Conservation (phyloP, 768 basidiomycete species). For the Agaricus blazei region DNA sequence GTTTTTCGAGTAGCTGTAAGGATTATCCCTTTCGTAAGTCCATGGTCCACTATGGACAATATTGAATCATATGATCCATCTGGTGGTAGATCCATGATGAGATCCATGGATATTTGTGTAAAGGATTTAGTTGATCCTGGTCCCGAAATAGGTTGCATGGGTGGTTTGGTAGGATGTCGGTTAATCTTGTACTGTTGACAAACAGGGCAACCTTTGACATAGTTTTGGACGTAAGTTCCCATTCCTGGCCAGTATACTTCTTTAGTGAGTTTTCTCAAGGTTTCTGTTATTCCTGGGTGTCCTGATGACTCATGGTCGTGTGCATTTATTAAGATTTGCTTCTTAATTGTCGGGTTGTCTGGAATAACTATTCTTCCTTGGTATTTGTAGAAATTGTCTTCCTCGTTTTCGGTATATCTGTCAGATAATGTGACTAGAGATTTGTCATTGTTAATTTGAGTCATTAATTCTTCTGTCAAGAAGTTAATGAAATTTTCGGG, state of each 20-base stretch:
- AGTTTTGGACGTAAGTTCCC: slow-evolving; percentile 12
- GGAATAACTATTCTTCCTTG: slow-evolving; percentile 5
- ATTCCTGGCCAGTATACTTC: slow-evolving; percentile 20
- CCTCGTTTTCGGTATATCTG: too few relatives aligned
- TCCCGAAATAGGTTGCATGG: slow-evolving; percentile 8
- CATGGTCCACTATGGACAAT: too few relatives aligned
- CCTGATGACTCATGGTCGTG: slow-evolving; percentile 10
- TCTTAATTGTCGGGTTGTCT: neutral
- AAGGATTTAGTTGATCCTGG: slow-evolving; percentile 7
- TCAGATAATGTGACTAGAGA: too few relatives aligned
- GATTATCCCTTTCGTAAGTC: too few relatives aligned
- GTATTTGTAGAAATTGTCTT: too few relatives aligned
- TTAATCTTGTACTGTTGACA: slow-evolving; percentile 18
- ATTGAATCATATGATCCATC: too few relatives aligned
- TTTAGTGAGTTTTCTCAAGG: neutral
- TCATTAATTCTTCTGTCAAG: too few relatives aligned
- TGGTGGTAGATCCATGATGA: too few relatives aligned
- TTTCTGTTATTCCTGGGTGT: slow-evolving; percentile 12
- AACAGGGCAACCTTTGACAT: slow-evolving; percentile 15
- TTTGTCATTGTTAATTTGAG: too few relatives aligned
- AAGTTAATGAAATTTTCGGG: too few relatives aligned
- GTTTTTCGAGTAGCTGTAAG: too few relatives aligned
- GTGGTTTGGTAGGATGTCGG: slow-evolving; percentile 7
- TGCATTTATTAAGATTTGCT: neutral
- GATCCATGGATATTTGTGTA: neutral